Conservation (phyloP, 2,329 filamentous ascomycete species). For the Colletotrichum nymphaeae region DNA sequence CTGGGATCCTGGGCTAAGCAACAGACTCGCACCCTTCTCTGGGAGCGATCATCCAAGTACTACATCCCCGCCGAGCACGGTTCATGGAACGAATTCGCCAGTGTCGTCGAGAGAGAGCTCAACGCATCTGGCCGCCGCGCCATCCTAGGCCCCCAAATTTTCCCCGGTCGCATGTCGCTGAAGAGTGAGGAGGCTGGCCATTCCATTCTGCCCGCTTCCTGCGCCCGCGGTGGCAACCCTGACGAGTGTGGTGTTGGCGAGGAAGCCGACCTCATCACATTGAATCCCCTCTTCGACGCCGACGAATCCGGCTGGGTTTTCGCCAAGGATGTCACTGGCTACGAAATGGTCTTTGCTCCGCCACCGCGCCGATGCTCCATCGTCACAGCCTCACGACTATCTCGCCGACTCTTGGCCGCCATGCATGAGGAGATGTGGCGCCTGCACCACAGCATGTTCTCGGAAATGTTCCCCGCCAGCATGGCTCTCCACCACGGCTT, state of each 20-base stretch:
- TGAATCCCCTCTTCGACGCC: constrained; percentile 82
- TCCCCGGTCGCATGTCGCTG: constrained; percentile 58
- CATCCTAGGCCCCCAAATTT: constrained; percentile 76
- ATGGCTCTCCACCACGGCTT: constrained; percentile 80
- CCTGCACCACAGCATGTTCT: constrained; percentile 78
- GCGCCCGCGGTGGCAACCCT: constrained; percentile 63
- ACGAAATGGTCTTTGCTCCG: constrained; percentile 61
- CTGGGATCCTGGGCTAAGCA: constrained; percentile 73
- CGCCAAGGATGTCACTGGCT: constrained; percentile 76
- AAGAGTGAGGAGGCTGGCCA: constrained; percentile 64
- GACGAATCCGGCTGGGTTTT: constrained; percentile 80
- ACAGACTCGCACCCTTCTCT: constrained; percentile 78
- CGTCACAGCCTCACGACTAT: constrained; percentile 77
- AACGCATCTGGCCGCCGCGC: constrained; percentile 61
- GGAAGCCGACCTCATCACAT: constrained; percentile 79
- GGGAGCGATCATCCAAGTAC: constrained; percentile 82
- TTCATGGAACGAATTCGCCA: constrained; percentile 77
- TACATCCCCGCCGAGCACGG: constrained; percentile 80
- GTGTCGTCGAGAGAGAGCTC: constrained; percentile 72
- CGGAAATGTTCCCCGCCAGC: constrained; percentile 81
- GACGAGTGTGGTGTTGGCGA: constrained; percentile 75
- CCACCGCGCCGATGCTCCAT: constrained; percentile 78
- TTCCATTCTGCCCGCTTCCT: constrained; percentile 65
- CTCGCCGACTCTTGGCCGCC: constrained; percentile 71
- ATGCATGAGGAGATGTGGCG: constrained; percentile 82